Evolutionary conservation across 2,329 filamentous ascomycete species (phyloP), one percentile per base, ranked within the genome.

Genomic region (Phaeoacremonium minimum): DNA sequence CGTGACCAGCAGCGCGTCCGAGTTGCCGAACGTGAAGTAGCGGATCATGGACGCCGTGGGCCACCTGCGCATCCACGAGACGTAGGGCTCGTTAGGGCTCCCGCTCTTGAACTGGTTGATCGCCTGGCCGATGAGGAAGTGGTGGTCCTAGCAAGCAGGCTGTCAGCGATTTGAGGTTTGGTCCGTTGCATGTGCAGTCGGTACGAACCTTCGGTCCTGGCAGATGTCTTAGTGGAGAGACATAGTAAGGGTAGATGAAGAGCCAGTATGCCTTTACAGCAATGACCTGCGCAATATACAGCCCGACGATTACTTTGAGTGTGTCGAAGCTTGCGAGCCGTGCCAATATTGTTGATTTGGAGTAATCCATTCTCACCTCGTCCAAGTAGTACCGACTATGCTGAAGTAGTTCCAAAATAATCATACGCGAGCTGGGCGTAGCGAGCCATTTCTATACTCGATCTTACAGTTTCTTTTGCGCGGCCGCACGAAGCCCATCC

Each of bases 161-260:
- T n/a, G n/a, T n/a, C n/a, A n/a, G n/a, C n/a, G n/a, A n/a, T n/a
- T n/a, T n/a, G n/a, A n/a, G 22, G 22, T 26, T 26, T n/a, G 9
- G 9, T 9, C 9, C 22, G 22, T 26, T n/a, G n/a, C 9, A 26
- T 26, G n/a, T 3, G 22, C 22, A 26, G 9, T 26, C 9, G 15
- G 8, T 31, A 31, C 45, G 7, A 44, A 67, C 66, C 48, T 57
- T 62, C 13, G 67, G 67, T 1, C 64, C 66, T 0, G 68, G 67
- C 2, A 72, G 44, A 33, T 65, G 49, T 12, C 66, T 57, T n/a
- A 69, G 49, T 0, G 66, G 61, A 0, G 68, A 72, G 31, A 67
- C 38, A 37, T 58, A 56, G 33, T 55, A 54, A 4, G 67, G 67
- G 38, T 67, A 70, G 16, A 73, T 42, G 38, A 68, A 52, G 28